Evolutionary conservation across 345 rosid genomes (phyloP).

Genomic region (Psidium friedrichsthalianum): DNA sequence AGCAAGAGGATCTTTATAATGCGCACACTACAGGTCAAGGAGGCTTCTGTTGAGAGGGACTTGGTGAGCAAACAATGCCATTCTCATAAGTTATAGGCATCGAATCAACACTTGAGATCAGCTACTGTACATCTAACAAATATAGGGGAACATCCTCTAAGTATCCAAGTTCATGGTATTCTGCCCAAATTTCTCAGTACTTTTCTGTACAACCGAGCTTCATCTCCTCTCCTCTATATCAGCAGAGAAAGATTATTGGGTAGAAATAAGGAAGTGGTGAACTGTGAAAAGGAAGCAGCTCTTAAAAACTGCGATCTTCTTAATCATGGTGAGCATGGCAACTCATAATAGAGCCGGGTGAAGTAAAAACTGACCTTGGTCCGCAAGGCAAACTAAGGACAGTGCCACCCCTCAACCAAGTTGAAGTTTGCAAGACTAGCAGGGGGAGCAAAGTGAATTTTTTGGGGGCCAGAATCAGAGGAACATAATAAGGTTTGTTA

Average conservation of each 20-base stretch:
- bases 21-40: too few relatives aligned
- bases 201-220: slow-evolving; percentile 74
- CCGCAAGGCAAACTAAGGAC: slow-evolving; percentile 91
- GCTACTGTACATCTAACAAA: slow-evolving; percentile 22
- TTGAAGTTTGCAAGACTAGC: background rate
- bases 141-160: slow-evolving; percentile 77
- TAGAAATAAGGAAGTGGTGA: slow-evolving; percentile 71
- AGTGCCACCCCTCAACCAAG: slow-evolving; percentile 60
- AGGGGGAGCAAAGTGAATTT: background rate
- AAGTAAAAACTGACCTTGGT: slow-evolving; percentile 32
- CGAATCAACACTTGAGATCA: background rate
- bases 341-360: background rate
- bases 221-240: slow-evolving; percentile 80
- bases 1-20: background rate
- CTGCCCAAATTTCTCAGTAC: slow-evolving; percentile 68
- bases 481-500: background rate
- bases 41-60: background rate
- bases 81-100: background rate
- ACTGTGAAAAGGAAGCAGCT: slow-evolving; percentile 23
- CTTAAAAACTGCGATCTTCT: background rate
- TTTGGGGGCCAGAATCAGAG: background rate
- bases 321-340: background rate
- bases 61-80: background rate
- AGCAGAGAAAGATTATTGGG: slow-evolving; percentile 57
- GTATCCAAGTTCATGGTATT: slow-evolving; percentile 64